Base-by-base conservation (phyloP, 2,329 filamentous ascomycete genomes). In the Colletotrichum camelliae region DNA sequence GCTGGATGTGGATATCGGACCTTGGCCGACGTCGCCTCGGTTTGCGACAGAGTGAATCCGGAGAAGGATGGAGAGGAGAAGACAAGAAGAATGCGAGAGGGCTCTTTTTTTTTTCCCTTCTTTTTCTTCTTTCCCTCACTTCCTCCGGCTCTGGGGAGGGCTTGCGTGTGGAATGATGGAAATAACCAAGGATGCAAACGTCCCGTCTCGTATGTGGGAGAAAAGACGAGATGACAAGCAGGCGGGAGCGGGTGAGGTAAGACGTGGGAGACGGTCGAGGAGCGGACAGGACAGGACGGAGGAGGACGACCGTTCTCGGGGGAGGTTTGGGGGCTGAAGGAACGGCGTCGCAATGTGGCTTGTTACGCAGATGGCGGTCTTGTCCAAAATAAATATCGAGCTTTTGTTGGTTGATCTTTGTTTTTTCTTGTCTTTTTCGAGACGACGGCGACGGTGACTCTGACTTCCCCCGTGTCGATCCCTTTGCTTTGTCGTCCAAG, bases 331-430 rank as follows among this genome's bases (percentile, higher is more conserved):
- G 72, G 72, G 69, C 72, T 75, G 72, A 58, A 75, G 52, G 69
- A 48, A 58, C 39, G 72, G 66, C 52, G 72, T 75, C 61, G 72
- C 72, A 75, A 62, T 61, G 55, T 67, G 72, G 69, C 69, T 72
- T 72, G 55, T 43, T 64, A 55, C 62, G 33, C 33, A 67, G 72
- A 75, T 62, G 72, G 69, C 62, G 33, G 69, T 66, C 68, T 75
- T 55, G 15, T 60, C 18, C 39, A 72, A 48, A 62, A 21, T 10
- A 61, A 21, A 24, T 43, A 31, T 33, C 29, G 39, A 8, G 16
- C 27, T 72, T 35, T 43, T 75, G 67, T 37, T 48, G n/a, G 43
- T n/a, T 48, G 43, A 48, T 48, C 43, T 48, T 48, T 48, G 18
- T 48, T 13, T 48, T 48, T 48, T 48, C 18, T 48, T 10, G 39